Conservation (phyloP, 352 stramenopile species). For the Globisporangium cystogenes region DNA sequence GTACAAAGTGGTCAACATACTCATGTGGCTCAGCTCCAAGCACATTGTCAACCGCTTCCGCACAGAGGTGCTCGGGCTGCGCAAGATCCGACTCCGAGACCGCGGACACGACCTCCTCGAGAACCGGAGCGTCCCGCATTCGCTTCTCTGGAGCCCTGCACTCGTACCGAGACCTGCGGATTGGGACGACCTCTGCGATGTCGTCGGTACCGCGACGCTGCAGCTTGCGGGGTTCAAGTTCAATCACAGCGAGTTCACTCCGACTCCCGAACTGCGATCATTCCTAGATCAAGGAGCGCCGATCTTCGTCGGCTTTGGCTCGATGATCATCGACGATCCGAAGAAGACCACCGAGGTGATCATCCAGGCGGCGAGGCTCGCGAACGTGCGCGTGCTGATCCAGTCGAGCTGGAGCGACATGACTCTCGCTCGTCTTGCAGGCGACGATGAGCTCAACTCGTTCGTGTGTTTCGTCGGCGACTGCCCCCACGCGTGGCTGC, state of each 20-base stretch:
- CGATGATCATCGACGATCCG: constrained; percentile 88
- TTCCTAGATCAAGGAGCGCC: constrained; percentile 73
- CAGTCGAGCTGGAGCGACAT: constrained; percentile 89
- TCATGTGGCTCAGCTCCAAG: constrained; percentile 41
- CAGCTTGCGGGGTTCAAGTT: constrained; percentile 1
- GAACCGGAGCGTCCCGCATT: constrained; percentile 37
- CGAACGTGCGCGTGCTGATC: constrained; percentile 80
- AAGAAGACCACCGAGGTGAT: constrained; percentile 76
- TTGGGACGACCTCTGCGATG: constrained; percentile 29
- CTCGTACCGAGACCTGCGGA: constrained; percentile 57
- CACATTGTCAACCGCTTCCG: constrained; percentile 59
- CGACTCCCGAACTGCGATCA: constrained; percentile 41
- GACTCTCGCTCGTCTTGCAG: constrained; percentile 5
- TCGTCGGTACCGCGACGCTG: constrained; percentile 11
- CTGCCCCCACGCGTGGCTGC: constrained; percentile 90
- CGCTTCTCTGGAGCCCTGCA: constrained; percentile 62
- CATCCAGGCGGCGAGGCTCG: constrained; percentile 59
- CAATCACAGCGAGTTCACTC: constrained; percentile 28
- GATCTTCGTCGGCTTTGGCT: constrained; percentile 94
- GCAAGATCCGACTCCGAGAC: constrained; percentile 25
- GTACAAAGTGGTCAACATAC: constrained; percentile 46
- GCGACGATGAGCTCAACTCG: neutral
- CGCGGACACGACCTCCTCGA: constrained; percentile 29
- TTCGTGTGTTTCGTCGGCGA: constrained; percentile 57
- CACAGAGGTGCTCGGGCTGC: constrained; percentile 31